Conservation (phyloP, 169 alveolate genomes). For the Plasmodium berghei region DNA sequence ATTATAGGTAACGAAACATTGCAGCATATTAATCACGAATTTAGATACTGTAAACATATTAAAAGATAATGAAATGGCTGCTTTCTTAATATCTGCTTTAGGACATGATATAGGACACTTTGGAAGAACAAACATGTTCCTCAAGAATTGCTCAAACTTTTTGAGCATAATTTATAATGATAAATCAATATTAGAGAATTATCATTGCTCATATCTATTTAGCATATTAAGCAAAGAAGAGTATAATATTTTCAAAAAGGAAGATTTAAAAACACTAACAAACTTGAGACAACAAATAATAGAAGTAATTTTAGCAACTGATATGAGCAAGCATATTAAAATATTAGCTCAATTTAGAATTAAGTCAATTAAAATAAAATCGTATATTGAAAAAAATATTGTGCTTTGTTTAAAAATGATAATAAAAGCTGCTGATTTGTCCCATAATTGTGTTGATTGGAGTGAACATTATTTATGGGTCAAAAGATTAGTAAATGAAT, state of each 20-base stretch:
- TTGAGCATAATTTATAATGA: slow-evolving; percentile 94
- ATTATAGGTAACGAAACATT: slow-evolving; percentile 59
- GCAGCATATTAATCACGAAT: slow-evolving; percentile 48
- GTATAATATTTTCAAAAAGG: slow-evolving; percentile 79
- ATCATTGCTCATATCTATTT: slow-evolving; percentile 92
- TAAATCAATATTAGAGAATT: slow-evolving; percentile 93
- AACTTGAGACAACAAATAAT: slow-evolving; percentile 89
- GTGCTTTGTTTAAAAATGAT: slow-evolving; percentile 82
- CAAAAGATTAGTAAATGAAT: slow-evolving; percentile 89
- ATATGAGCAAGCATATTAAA: slow-evolving; percentile 94
- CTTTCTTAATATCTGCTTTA: slow-evolving; percentile 89
- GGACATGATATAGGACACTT: slow-evolving; percentile 95
- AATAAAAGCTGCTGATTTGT: slow-evolving; percentile 94
- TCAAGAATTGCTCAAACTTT: slow-evolving; percentile 85
- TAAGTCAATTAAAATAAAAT: slow-evolving; percentile 81
- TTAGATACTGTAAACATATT: slow-evolving; percentile 63
- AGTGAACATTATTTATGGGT: slow-evolving; percentile 91
- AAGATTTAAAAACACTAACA: slow-evolving; percentile 33
- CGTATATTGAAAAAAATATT: slow-evolving; percentile 82
- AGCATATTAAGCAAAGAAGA: slow-evolving; percentile 78
- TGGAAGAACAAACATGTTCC: slow-evolving; percentile 90
- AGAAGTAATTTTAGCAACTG: slow-evolving; percentile 94
- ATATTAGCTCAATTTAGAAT: slow-evolving; percentile 89
- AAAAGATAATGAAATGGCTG: slow-evolving; percentile 76
- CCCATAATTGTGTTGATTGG: slow-evolving; percentile 91